Evolutionary conservation across 768 basidiomycete species (phyloP).

Genomic region (Boletus bicolor): DNA sequence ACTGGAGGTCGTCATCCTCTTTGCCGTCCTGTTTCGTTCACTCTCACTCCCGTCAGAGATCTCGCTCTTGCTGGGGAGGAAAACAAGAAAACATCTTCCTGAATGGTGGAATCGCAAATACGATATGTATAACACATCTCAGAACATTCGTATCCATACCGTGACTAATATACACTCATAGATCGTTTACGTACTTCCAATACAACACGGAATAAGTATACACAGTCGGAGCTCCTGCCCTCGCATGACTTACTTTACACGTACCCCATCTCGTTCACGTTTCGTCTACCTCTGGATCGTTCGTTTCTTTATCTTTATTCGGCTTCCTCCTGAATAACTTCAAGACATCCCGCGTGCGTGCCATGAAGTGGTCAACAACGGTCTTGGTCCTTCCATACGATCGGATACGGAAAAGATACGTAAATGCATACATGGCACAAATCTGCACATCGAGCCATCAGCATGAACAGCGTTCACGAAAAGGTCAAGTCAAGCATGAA

Average conservation of each 20-base stretch:
- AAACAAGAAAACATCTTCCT: neutral
- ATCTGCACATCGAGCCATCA: conserved; percentile 33
- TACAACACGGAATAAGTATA: neutral
- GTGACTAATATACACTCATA: no score
- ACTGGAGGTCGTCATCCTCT: neutral
- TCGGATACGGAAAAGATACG: conserved; percentile 55
- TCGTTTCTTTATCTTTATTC: neutral
- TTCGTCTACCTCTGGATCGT: neutral
- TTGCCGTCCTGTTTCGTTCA: neutral
- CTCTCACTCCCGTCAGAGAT: neutral
- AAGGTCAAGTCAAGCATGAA: no score
- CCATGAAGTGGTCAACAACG: neutral
- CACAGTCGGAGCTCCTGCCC: neutral
- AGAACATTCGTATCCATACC: no score
- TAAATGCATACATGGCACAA: conserved; percentile 45
- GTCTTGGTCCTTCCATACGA: conserved; percentile 15
- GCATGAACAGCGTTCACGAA: neutral
- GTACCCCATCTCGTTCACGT: neutral
- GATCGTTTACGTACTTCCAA: neutral
- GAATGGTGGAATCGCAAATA: no score
- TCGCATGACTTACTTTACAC: neutral
- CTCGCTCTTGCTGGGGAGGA: neutral
- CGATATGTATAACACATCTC: no score
- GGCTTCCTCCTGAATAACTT: neutral
- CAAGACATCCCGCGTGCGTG: neutral